Evolutionary conservation across 768 basidiomycete species (phyloP).

Genomic region (Auriscalpium orientale): DNA sequence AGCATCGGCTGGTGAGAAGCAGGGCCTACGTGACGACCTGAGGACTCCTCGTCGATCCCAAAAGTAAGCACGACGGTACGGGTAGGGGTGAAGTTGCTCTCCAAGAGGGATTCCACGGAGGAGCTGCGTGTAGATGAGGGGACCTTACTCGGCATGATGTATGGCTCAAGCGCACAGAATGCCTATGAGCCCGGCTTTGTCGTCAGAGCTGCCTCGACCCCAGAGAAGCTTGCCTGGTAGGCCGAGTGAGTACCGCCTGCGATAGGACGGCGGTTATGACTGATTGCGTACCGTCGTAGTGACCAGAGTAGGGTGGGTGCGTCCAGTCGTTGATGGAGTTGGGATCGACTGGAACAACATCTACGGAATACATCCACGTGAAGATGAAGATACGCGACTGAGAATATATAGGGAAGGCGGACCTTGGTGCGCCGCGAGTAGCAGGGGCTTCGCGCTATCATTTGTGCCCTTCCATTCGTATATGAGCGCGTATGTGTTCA

Average conservation of each 20-base stretch:
- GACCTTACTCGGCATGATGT: not conserved
- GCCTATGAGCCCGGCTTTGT: constrained; percentile 28
- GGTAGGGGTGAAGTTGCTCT: constrained; percentile 39
- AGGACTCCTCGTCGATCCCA: constrained; percentile 46
- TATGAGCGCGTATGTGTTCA: constrained; percentile 57
- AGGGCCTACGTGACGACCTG: constrained; percentile 17
- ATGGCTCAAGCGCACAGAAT: constrained; percentile 19
- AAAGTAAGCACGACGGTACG: constrained; percentile 33
- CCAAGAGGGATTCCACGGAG: constrained; percentile 39
- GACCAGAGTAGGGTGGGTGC: constrained; percentile 56
- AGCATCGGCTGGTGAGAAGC: not conserved
- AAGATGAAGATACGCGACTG: not conserved
- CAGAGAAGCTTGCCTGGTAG: constrained; percentile 21
- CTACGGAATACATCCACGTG: constrained; percentile 24
- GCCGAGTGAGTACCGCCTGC: not conserved
- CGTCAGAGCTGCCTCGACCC: constrained; percentile 29
- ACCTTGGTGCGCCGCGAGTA: constrained; percentile 50
- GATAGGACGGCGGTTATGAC: not conserved
- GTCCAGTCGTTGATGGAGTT: constrained; percentile 50
- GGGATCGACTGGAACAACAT: constrained; percentile 62
- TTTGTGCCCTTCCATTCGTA: constrained; percentile 53
- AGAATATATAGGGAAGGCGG: not conserved
- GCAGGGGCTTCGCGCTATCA: constrained; percentile 42
- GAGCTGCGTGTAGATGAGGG: constrained; percentile 18
- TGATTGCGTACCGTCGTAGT: constrained; percentile 39